Conservation (phyloP, 169 alveolate genomes). For the Cryptosporidium parvum region DNA sequence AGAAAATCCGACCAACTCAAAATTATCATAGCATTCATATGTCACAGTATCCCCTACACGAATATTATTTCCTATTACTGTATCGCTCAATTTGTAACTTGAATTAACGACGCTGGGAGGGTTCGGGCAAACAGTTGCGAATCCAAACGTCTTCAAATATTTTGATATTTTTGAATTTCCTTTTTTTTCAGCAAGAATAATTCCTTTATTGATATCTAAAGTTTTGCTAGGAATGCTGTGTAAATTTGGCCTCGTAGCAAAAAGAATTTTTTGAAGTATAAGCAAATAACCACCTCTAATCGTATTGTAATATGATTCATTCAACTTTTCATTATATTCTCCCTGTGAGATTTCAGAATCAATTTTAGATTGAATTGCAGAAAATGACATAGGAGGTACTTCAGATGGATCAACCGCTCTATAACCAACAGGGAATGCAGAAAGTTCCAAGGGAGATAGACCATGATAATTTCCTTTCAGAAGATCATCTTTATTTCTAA, state of each 20-base stretch:
- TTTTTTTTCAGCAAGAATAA: conserved; percentile 40
- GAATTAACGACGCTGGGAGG: conserved; percentile 57
- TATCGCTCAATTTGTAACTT: conserved; percentile 57
- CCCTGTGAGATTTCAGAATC: neutral
- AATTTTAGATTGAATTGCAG: conserved; percentile 26
- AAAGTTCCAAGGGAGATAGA: conserved; percentile 46
- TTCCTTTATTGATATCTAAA: conserved; percentile 42
- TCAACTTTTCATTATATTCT: neutral
- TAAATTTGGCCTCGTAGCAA: neutral
- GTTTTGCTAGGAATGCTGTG: neutral
- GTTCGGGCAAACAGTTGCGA: conserved; percentile 58
- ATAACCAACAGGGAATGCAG: conserved; percentile 67
- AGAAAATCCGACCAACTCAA: conserved; percentile 34
- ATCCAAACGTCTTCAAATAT: conserved; percentile 53
- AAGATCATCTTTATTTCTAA: conserved; percentile 26
- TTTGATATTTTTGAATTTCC: conserved; percentile 13
- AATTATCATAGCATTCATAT: conserved; percentile 56
- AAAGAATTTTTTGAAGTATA: conserved; percentile 42
- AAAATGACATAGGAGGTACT: conserved; percentile 39
- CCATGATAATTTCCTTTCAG: conserved; percentile 42
- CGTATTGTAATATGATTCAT: conserved; percentile 14
- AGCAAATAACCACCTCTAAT: conserved; percentile 43
- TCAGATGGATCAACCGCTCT: conserved; percentile 50
- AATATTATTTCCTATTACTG: conserved; percentile 49
- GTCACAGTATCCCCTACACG: conserved; percentile 75